These are phyloP conservation scores for Kodamaea kaohsiungensis DNA, from an alignment of 805 yeast genomes.

Conservation along the genomic window DNA sequence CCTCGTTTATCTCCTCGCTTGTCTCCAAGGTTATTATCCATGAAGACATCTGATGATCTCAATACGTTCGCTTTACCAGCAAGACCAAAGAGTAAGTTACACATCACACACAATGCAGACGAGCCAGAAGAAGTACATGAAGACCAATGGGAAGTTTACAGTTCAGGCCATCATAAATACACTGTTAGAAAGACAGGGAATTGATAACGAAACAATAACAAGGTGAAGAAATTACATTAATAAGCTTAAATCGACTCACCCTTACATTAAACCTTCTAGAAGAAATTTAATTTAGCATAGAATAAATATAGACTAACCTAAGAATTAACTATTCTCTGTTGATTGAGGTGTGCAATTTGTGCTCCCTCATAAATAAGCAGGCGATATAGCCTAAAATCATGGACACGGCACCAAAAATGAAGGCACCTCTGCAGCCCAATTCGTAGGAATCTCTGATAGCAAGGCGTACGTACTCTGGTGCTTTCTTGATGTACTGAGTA, in stretches of 20 bases:
- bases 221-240: too few relatives aligned
- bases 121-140: background rate
- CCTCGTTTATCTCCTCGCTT: slow-evolving; percentile 7
- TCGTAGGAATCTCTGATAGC: slow-evolving; percentile 55
- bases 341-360: slow-evolving; percentile 54
- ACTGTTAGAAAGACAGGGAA: slow-evolving; percentile 1
- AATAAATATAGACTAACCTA: background rate
- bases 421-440: slow-evolving; percentile 53
- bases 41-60: background rate
- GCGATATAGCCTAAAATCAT: slow-evolving; percentile 42
- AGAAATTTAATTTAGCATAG: background rate
- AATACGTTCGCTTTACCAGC: background rate
- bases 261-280: background rate
- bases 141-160: background rate
- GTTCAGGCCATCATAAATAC: slow-evolving; percentile 8
- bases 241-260: background rate
- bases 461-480: slow-evolving; percentile 52
- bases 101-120: slow-evolving; percentile 6
- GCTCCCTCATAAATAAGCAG: slow-evolving; percentile 55
- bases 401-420: slow-evolving; percentile 46
- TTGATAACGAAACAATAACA: background rate
- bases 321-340: slow-evolving; percentile 30
- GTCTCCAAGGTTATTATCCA: slow-evolving; percentile 7
- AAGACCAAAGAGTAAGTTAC: slow-evolving; percentile 9
- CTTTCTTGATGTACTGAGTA: slow-evolving; percentile 52